Conservation (phyloP, 1,284 basidiomycete species). For the Tremellales sp. region DNA sequence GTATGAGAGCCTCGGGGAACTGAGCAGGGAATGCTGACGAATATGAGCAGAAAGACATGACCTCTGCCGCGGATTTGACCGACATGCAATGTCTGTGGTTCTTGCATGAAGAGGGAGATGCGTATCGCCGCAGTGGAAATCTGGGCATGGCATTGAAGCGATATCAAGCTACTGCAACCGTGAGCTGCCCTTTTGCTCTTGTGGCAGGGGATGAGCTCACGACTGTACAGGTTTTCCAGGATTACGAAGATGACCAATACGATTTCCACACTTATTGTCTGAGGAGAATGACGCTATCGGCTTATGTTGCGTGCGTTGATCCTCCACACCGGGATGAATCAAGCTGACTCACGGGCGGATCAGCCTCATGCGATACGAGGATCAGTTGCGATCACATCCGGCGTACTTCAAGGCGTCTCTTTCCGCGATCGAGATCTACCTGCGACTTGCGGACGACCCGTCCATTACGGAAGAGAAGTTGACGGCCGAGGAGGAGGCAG, state of each 20-base stretch:
- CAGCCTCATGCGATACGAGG: constrained; percentile 80
- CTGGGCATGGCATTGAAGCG: constrained; percentile 83
- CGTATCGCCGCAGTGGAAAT: constrained; percentile 63
- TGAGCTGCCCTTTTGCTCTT: constrained; percentile 35
- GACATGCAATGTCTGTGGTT: constrained; percentile 96
- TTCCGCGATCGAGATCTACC: constrained; percentile 70
- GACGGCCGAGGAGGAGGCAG: constrained; percentile 47
- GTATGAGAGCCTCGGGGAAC: constrained; percentile 8
- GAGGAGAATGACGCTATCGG: constrained; percentile 80
- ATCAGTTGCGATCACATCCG: constrained; percentile 69
- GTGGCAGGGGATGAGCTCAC: background rate
- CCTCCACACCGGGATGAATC: constrained; percentile 1
- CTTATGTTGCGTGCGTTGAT: constrained; percentile 70
- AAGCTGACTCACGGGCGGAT: background rate
- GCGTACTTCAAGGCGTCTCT: constrained; percentile 72
- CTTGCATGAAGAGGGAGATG: constrained; percentile 75
- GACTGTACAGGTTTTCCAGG: constrained; percentile 65
- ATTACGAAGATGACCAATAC: constrained; percentile 92
- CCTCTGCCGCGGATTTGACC: constrained; percentile 75
- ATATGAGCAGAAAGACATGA: constrained; percentile 67
- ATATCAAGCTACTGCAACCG: constrained; percentile 72
- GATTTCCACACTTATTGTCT: constrained; percentile 97
- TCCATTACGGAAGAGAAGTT: constrained; percentile 51
- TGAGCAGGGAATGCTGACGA: background rate
- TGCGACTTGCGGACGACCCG: constrained; percentile 70